Evolutionary conservation across 257 asterid species (phyloP), one percentile per base, ranked within the genome.

Genomic region (Rubia yunnanensis): DNA sequence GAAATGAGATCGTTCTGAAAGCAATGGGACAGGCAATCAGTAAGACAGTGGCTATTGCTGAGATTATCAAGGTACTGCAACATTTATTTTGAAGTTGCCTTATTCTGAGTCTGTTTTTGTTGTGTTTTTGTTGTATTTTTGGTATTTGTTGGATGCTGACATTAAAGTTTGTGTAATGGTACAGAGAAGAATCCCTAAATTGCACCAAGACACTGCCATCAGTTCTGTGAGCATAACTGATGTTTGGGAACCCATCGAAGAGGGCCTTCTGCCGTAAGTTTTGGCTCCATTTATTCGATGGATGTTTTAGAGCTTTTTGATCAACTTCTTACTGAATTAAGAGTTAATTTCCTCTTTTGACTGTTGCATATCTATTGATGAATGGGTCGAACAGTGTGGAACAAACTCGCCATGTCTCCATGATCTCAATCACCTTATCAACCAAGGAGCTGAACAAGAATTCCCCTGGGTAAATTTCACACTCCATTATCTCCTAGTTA

Each of bases 1-100:
- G 78, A n/a, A 78, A 62, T 70, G 95, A 91, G 81, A 88, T 88
- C 71, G 95, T 88, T 66, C 77, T 91, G 82, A 91, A 88, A 81
- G 98, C 96, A 67, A 91, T 88, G 98, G 98, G 98, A 10, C 95
- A 86, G 76, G 98, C 96, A 9, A 86, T 91, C 71, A 88, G 88
- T 87, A 91, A 86, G 85, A 79, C 95, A 11, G 96, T 91, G 38
- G 95, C 88, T 56, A 77, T 88, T 72, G 83, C 95, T 30, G 96
- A 91, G 77, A 82, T 85, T 72, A 77, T 91, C 44, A 91, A 91
- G 98, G 98, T 74, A 79, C 70, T 30, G n/a, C 18, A 41, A 41
- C 64, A 61, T 30, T 55, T 35, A 20, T 58, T 66, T 22, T 30
- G 5, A 39, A 49, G 9, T 63, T 65, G 15, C 28, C 30, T 35